These are phyloP conservation scores for Candida ovalis DNA, from an alignment of 805 yeast species.

Conservation along the genomic window DNA sequence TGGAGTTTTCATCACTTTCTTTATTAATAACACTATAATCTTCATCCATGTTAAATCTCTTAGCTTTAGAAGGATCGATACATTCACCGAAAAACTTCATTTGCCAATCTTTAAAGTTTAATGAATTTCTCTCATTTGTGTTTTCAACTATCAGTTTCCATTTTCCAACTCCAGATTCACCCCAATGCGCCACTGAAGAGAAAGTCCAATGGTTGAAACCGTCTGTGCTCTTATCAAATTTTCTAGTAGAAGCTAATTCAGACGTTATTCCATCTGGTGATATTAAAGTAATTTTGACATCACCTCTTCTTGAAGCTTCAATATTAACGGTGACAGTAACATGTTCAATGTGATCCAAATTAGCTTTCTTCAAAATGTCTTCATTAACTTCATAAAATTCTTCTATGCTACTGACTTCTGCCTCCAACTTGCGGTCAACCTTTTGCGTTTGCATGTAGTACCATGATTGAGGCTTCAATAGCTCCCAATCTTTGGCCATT, in stretches of 20 bases:
- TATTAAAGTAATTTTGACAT: constrained; percentile 54
- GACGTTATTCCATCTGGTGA: constrained; percentile 79
- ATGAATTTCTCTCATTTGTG: constrained; percentile 33
- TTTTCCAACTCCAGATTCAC: constrained; percentile 71
- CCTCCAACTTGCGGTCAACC: constrained; percentile 29
- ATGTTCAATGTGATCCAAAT: constrained; percentile 77
- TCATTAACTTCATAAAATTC: constrained; percentile 43
- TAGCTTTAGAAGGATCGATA: constrained; percentile 59
- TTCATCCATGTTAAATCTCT: constrained; percentile 46
- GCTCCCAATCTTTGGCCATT: constrained; percentile 69
- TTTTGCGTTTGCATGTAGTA: constrained; percentile 43
- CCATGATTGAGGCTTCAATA: constrained; percentile 91
- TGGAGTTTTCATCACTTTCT: constrained; percentile 23
- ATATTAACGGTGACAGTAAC: constrained; percentile 77
- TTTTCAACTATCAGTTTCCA: constrained; percentile 75
- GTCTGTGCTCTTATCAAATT: constrained; percentile 45
- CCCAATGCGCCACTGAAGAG: constrained; percentile 99
- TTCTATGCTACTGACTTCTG: constrained; percentile 23
- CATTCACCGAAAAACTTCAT: constrained; percentile 80
- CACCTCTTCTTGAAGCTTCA: constrained; percentile 64
- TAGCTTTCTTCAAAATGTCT: constrained; percentile 48
- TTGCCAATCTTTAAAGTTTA: constrained; percentile 64
- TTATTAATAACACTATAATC: constrained; percentile 41
- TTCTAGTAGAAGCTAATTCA: constrained; percentile 66
- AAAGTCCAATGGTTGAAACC: constrained; percentile 87